These are phyloP conservation scores for Aspergillus bridgeri DNA, from an alignment of 495 filamentous ascomycete species.

Conservation along the genomic window DNA sequence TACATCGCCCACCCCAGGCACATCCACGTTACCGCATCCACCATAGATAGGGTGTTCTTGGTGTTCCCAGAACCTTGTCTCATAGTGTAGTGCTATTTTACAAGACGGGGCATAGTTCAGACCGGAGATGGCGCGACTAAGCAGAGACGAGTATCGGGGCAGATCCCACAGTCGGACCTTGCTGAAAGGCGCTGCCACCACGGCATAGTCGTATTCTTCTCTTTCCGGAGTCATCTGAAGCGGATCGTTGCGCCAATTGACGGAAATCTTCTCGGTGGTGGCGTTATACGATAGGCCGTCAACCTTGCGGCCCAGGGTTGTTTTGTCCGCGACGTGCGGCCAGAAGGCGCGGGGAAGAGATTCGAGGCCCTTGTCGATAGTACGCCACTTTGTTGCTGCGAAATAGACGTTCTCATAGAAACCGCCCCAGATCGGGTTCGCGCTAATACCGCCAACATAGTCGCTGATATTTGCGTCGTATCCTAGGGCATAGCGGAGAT, in stretches of 20 bases:
- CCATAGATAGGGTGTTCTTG: conserved; percentile 58
- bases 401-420: conserved; percentile 56
- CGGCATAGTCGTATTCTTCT: conserved; percentile 59
- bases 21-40: conserved; percentile 56
- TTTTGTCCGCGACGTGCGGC: conserved; percentile 52
- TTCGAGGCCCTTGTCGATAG: conserved; percentile 62
- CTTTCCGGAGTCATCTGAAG: conserved; percentile 41
- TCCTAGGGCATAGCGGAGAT: conserved; percentile 55
- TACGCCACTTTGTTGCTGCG: conserved; percentile 54
- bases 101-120: conserved; percentile 57
- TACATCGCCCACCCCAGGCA: conserved; percentile 54
- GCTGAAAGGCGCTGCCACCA: conserved; percentile 61
- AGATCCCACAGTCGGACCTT: conserved; percentile 53
- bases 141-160: conserved; percentile 45
- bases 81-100: conserved; percentile 63
- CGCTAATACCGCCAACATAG: conserved; percentile 28
- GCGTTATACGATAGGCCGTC: conserved; percentile 42
- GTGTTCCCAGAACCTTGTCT: conserved; percentile 67
- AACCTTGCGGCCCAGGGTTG: conserved; percentile 52
- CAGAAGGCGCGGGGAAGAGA: conserved; percentile 59
- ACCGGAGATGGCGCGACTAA: conserved; percentile 57
- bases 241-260: conserved; percentile 45
- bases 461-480: conserved; percentile 55
- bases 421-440: conserved; percentile 28
- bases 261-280: conserved; percentile 39